phyloP scores from a whole-genome alignment of 1,284 basidiomycete species.

The Exobasidium cylindrosporum region DNA sequence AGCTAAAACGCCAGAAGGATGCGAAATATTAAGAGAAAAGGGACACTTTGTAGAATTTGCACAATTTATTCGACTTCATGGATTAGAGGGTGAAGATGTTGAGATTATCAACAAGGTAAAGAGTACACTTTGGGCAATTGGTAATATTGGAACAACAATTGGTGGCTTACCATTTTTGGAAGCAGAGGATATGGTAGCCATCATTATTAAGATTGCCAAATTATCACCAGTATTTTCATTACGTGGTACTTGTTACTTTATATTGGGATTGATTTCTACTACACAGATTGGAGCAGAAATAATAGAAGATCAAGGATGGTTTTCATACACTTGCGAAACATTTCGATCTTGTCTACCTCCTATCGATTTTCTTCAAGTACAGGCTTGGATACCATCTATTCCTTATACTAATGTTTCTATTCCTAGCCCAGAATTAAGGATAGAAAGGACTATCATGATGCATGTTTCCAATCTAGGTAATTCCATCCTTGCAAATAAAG shows the following conservation, averaged over 20 bases:
- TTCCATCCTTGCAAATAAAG: slow-evolving; percentile 73
- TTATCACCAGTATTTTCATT: slow-evolving; percentile 84
- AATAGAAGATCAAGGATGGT: slow-evolving; percentile 86
- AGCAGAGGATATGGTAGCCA: slow-evolving; percentile 85
- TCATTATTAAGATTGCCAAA: slow-evolving; percentile 85
- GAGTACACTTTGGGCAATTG: slow-evolving; percentile 96
- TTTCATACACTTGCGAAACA: slow-evolving; percentile 44
- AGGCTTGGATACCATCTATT: slow-evolving; percentile 64
- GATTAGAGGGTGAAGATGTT: slow-evolving; percentile 75
- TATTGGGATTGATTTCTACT: slow-evolving; percentile 76
- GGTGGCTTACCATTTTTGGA: slow-evolving; percentile 90
- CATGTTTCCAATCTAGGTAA: slow-evolving; percentile 92
- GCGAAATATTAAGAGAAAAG: slow-evolving; percentile 80
- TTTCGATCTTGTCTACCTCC: slow-evolving; percentile 3
- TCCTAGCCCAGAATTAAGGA: neutral
- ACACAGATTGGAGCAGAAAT: slow-evolving; percentile 74
- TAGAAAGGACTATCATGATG: slow-evolving; percentile 78
- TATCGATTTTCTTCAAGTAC: slow-evolving; percentile 67
- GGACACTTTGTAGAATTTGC: slow-evolving; percentile 89
- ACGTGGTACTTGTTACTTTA: slow-evolving; percentile 93
- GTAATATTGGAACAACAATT: slow-evolving; percentile 85
- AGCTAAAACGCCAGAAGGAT: slow-evolving; percentile 90
- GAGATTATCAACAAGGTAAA: slow-evolving; percentile 85
- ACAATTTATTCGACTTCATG: slow-evolving; percentile 82
- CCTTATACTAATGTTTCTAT: neutral